These are phyloP conservation scores for Candida tropicalis DNA, from an alignment of 1,139 yeast species.

Conservation along the genomic window DNA sequence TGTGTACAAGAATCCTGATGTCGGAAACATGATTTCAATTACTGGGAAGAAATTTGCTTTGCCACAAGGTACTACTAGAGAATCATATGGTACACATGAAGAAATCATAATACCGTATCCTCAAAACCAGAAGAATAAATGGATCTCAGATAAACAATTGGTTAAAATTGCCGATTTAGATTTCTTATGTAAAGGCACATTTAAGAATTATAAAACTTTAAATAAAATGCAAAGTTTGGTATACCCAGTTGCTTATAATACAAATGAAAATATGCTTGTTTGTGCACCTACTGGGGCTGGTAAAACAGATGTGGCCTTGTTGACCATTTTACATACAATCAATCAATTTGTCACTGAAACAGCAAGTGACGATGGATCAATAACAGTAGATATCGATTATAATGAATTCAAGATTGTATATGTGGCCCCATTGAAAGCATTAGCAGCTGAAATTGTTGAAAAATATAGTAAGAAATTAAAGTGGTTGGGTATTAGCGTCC, in stretches of 20 bases:
- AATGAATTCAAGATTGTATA: conserved; percentile 89
- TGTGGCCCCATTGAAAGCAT: conserved; percentile 94
- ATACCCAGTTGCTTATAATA: conserved; percentile 87
- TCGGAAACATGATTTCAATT: conserved; percentile 65
- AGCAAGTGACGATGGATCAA: conserved; percentile 48
- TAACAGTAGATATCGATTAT: conserved; percentile 65
- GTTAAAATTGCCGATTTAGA: conserved; percentile 68
- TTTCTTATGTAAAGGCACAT: conserved; percentile 79
- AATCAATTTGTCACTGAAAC: conserved; percentile 60
- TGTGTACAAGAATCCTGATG: conserved; percentile 74
- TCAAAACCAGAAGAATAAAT: conserved; percentile 46
- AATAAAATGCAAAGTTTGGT: conserved; percentile 93
- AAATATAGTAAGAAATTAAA: conserved; percentile 77
- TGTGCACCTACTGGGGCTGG: conserved; percentile 99
- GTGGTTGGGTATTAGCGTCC: conserved; percentile 83
- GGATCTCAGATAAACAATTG: conserved; percentile 55
- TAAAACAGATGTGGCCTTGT: conserved; percentile 93
- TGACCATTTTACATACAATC: conserved; percentile 81
- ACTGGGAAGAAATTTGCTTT: conserved; percentile 79
- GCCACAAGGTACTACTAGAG: conserved; percentile 81
- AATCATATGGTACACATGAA: conserved; percentile 65
- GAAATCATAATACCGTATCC: conserved; percentile 85
- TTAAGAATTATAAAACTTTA: conserved; percentile 72
- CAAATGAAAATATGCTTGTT: conserved; percentile 93
- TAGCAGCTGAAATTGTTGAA: conserved; percentile 96